Evolutionary conservation across 768 basidiomycete genomes (phyloP).

Genomic region (Termitomyces sp.): DNA sequence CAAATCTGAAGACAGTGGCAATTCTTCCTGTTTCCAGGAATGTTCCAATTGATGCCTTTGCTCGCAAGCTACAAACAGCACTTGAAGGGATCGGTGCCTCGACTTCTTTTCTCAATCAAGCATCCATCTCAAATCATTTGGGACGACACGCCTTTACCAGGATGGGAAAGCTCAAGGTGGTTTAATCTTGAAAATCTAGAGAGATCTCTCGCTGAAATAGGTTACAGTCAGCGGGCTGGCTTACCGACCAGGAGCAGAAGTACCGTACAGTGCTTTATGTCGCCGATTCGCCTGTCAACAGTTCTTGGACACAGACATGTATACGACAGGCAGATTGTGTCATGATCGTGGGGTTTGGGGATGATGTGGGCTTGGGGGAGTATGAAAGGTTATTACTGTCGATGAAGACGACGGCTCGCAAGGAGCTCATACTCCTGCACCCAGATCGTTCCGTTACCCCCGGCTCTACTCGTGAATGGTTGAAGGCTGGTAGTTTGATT

Average conservation of each 20-base stretch:
- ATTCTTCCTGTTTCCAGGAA: constrained; percentile 82
- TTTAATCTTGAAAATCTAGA: constrained; percentile 15
- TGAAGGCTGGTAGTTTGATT: constrained; percentile 53
- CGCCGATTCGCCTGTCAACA: constrained; percentile 90
- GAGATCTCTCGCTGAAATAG: neutral
- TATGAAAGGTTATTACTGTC: constrained; percentile 91
- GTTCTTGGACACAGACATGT: constrained; percentile 97
- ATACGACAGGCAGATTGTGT: constrained; percentile 96
- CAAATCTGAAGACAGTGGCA: constrained; percentile 90
- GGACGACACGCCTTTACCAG: constrained; percentile 93
- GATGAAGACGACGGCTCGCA: constrained; percentile 97
- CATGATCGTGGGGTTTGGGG: constrained; percentile 91
- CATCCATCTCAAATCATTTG: constrained; percentile 84
- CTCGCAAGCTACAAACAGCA: constrained; percentile 81
- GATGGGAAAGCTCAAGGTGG: constrained; percentile 96
- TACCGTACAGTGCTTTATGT: constrained; percentile 94
- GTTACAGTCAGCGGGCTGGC: constrained; percentile 59
- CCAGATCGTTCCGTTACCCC: constrained; percentile 84
- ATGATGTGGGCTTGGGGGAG: constrained; percentile 87
- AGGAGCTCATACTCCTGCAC: constrained; percentile 92
- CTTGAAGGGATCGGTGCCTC: constrained; percentile 92
- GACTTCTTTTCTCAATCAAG: constrained; percentile 90
- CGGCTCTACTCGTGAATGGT: constrained; percentile 93
- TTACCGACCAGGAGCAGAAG: constrained; percentile 92
- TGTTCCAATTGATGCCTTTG: constrained; percentile 87